phyloP scores from a whole-genome alignment of 495 filamentous ascomycete species.

The Neurospora terricola region DNA sequence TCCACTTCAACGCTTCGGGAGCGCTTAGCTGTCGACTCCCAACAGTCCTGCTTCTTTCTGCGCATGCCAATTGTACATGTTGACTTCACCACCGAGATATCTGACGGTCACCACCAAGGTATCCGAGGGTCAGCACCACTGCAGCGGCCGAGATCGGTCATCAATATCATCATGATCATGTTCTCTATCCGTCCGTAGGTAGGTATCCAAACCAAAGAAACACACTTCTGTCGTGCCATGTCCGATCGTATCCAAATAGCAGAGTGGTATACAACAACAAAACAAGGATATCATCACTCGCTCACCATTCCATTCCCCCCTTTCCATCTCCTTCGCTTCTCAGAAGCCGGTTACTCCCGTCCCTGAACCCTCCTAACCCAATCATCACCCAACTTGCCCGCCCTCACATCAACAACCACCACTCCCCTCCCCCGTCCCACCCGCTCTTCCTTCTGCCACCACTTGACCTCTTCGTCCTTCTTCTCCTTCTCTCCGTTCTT shows the following conservation, averaged over 20 bases:
- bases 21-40: background rate
- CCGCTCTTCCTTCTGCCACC: conserved; percentile 75
- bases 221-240: background rate
- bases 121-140: background rate
- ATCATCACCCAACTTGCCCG: conserved; percentile 58
- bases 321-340: background rate
- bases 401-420: conserved; percentile 69
- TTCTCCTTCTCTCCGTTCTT: conserved; percentile 29
- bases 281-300: conserved; percentile 1
- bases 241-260: background rate
- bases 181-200: background rate
- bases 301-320: background rate
- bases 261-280: background rate
- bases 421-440: conserved; percentile 81
- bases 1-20: too few relatives aligned
- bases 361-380: conserved; percentile 68
- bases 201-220: background rate
- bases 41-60: background rate
- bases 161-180: background rate
- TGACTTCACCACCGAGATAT: background rate
- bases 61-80: background rate
- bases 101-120: background rate
- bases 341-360: conserved; percentile 45
- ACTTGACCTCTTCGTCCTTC: conserved; percentile 35
- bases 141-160: background rate